Percentiles rank a stretch among this genome's conserved stretches.
Conservation (phyloP, 1,284 basidiomycete species). For the Neotropicomus parvogracilis region DNA sequence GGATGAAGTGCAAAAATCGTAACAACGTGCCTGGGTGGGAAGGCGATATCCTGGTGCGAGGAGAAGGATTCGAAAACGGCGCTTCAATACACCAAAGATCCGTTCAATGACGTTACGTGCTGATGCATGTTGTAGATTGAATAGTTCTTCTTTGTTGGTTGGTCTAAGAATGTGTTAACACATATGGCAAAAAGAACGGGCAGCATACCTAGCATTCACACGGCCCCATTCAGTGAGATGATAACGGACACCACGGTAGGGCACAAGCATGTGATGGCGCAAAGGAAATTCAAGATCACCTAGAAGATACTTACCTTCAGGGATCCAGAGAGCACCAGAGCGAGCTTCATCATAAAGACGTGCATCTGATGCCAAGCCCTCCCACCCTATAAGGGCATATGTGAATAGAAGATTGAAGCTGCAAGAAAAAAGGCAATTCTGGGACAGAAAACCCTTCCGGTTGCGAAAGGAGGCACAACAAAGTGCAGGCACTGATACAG, state of each 20-base stretch:
- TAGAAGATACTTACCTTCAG: too few relatives aligned
- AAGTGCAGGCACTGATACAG: not conserved
- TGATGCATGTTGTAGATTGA: constrained; percentile 39
- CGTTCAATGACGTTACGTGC: constrained; percentile 39
- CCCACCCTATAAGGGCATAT: not conserved
- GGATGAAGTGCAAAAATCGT: too few relatives aligned
- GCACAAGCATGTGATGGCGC: not conserved
- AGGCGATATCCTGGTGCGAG: not conserved
- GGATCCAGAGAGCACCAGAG: too few relatives aligned
- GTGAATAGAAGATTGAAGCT: not conserved
- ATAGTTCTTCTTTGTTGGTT: constrained; percentile 36
- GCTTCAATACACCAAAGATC: constrained; percentile 42
- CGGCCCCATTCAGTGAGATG: not conserved
- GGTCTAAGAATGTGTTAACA: not conserved
- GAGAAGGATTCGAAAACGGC: not conserved
- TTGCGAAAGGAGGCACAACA: not conserved
- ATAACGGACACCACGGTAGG: not conserved
- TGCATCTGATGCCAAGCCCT: not conserved
- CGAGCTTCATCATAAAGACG: too few relatives aligned
- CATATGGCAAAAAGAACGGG: too few relatives aligned
- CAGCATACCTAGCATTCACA: not conserved
- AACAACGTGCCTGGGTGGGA: not conserved
- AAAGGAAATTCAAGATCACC: not conserved
- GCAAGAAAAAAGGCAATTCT: not conserved
- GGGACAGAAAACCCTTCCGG: not conserved